Evolutionary conservation across 495 filamentous ascomycete species (phyloP).

Genomic region (Geopyxis carbonaria): DNA sequence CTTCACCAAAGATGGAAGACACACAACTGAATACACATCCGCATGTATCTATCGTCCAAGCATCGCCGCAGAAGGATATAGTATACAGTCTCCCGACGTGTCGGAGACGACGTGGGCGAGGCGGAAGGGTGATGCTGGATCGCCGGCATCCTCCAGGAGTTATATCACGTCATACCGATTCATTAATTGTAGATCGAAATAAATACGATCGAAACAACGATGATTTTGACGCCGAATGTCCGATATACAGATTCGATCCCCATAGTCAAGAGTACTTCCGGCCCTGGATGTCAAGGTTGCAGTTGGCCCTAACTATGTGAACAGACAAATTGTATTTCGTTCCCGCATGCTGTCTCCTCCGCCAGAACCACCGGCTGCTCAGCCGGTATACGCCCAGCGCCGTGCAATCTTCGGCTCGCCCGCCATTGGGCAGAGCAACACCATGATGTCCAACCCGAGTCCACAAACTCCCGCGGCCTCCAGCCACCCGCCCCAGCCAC

Average conservation of each 20-base stretch:
- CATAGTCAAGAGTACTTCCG: slow-evolving; percentile 17
- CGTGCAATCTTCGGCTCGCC: too few species aligned
- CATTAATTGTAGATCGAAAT: slow-evolving; percentile 49
- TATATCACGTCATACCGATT: slow-evolving; percentile 36
- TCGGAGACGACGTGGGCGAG: slow-evolving; percentile 53
- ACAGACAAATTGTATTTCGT: slow-evolving; percentile 23
- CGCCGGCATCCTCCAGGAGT: slow-evolving; percentile 41
- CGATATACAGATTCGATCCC: slow-evolving; percentile 49
- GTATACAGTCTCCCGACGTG: slow-evolving; percentile 37
- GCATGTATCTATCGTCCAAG: slow-evolving; percentile 18
- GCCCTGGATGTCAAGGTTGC: neutral
- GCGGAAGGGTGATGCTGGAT: slow-evolving; percentile 68
- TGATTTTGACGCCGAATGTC: slow-evolving; percentile 50
- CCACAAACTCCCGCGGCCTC: slow-evolving; percentile 6
- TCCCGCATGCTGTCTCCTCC: slow-evolving; percentile 23
- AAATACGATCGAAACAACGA: slow-evolving; percentile 68
- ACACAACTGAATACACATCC: slow-evolving; percentile 18
- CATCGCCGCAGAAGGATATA: slow-evolving; percentile 22
- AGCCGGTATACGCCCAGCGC: slow-evolving; percentile 7
- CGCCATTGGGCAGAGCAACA: neutral
- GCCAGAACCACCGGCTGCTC: slow-evolving; percentile 11
- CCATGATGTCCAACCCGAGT: slow-evolving; percentile 12
- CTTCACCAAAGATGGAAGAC: slow-evolving; percentile 26
- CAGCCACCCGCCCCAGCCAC: slow-evolving; percentile 7
- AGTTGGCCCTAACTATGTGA: slow-evolving; percentile 13